These are phyloP conservation scores for Periconia macrospinosa DNA, from an alignment of 2,329 filamentous ascomycete genomes.

Conservation along the genomic window DNA sequence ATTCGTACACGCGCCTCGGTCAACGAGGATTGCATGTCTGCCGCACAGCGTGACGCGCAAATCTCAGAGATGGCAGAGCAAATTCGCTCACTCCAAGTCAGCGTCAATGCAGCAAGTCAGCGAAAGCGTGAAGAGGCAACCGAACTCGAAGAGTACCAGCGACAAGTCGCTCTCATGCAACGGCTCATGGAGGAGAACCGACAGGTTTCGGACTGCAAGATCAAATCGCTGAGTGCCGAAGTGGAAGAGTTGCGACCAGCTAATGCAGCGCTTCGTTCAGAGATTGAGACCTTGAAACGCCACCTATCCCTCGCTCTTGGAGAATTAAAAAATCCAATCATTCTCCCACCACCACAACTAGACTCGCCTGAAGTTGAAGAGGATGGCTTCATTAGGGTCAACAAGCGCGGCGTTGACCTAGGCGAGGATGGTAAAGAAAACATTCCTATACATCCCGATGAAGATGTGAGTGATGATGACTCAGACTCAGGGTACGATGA, in stretches of 20 bases:
- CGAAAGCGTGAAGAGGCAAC: constrained; percentile 81
- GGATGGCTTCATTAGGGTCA: constrained; percentile 27
- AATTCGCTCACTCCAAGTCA: constrained; percentile 83
- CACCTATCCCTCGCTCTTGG: constrained; percentile 85
- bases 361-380: constrained; percentile 36
- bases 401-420: constrained; percentile 11
- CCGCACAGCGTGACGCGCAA: constrained; percentile 90
- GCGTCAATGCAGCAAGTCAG: constrained; percentile 59
- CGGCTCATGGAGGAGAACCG: constrained; percentile 93
- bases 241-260: constrained; percentile 51
- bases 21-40: constrained; percentile 92
- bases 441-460: constrained; percentile 30
- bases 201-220: constrained; percentile 90
- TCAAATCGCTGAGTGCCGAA: constrained; percentile 70
- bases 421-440: constrained; percentile 29
- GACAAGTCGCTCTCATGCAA: constrained; percentile 85
- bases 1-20: constrained; percentile 93
- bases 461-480: constrained; percentile 36
- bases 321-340: constrained; percentile 90
- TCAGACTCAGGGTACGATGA: constrained; percentile 61
- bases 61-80: constrained; percentile 94
- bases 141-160: constrained; percentile 91
- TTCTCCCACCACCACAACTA: constrained; percentile 49
- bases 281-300: constrained; percentile 86
- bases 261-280: constrained; percentile 60